These are phyloP conservation scores for Kurtzmaniella quercitrusa DNA, from an alignment of 1,139 yeast species.

Conservation along the genomic window DNA sequence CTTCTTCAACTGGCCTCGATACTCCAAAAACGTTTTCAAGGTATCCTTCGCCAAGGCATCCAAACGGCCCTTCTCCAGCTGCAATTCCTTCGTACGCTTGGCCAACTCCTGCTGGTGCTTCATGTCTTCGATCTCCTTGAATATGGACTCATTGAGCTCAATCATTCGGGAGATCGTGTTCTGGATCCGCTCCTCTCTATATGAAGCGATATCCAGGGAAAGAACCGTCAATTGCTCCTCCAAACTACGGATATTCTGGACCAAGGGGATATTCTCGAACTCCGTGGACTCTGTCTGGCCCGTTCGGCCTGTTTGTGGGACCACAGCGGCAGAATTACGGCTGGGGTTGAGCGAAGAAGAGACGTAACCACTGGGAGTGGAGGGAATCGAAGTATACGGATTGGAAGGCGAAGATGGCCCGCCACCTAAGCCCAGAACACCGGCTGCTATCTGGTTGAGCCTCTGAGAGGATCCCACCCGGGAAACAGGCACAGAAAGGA, in stretches of 20 bases:
- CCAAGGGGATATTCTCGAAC: constrained; percentile 29
- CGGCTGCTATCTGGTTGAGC: constrained; percentile 19
- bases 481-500: constrained; percentile 29
- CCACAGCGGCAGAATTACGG: constrained; percentile 23
- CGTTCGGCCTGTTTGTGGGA: constrained; percentile 12
- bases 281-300: constrained; percentile 18
- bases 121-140: constrained; percentile 22
- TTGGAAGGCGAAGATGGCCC: constrained; percentile 11
- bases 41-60: constrained; percentile 25
- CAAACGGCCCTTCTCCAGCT: constrained; percentile 19
- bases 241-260: constrained; percentile 21
- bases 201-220: constrained; percentile 29
- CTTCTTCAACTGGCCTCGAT: constrained; percentile 28
- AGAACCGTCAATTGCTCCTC: constrained; percentile 22
- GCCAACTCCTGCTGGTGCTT: constrained; percentile 32
- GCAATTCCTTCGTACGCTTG: constrained; percentile 19
- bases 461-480: constrained; percentile 32
- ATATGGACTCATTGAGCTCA: constrained; percentile 23
- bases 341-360: constrained; percentile 39
- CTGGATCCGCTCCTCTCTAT: constrained; percentile 28
- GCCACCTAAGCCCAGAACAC: neutral
- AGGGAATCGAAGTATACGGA: constrained; percentile 21
- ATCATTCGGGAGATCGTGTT: constrained; percentile 24
- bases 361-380: constrained; percentile 29
- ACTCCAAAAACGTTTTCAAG: constrained; percentile 30